Evolutionary conservation across 768 basidiomycete species (phyloP).

Genomic region (Boletus pseudopeckii): DNA sequence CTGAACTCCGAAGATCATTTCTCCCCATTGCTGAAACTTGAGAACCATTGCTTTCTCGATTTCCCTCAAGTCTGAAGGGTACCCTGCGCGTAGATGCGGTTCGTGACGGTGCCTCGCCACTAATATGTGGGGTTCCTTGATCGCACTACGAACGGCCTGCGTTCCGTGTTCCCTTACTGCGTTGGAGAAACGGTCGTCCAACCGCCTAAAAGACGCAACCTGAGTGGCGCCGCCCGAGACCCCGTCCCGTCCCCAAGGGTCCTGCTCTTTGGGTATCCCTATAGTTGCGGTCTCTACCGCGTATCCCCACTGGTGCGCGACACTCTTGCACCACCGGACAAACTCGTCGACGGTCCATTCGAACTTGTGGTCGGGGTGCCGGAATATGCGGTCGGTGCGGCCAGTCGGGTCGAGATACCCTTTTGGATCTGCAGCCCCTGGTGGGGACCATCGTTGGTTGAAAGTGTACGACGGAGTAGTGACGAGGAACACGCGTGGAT

Average conservation of each 20-base stretch:
- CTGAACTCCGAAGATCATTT: slow-evolving; percentile 42
- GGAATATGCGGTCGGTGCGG: slow-evolving; percentile 69
- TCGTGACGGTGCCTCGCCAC: slow-evolving; percentile 47
- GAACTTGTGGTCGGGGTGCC: slow-evolving; percentile 84
- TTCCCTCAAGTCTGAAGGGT: slow-evolving; percentile 40
- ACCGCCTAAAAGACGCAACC: slow-evolving; percentile 58
- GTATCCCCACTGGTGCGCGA: slow-evolving; percentile 71
- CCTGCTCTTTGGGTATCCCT: slow-evolving; percentile 55
- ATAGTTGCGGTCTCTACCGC: slow-evolving; percentile 55
- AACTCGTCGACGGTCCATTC: slow-evolving; percentile 87
- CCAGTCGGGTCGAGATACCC: slow-evolving; percentile 74
- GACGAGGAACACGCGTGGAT: slow-evolving; percentile 66
- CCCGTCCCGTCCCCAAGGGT: slow-evolving; percentile 71
- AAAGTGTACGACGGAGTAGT: slow-evolving; percentile 87
- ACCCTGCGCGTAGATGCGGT: slow-evolving; percentile 46
- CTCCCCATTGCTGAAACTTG: slow-evolving; percentile 54
- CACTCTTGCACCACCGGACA: slow-evolving; percentile 50
- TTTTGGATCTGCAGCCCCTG: slow-evolving; percentile 39
- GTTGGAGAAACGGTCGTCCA: slow-evolving; percentile 36
- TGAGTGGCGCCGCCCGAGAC: slow-evolving; percentile 64
- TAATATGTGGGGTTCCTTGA: slow-evolving; percentile 41
- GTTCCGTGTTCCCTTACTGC: slow-evolving; percentile 25
- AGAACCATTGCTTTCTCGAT: slow-evolving; percentile 49
- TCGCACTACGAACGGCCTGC: slow-evolving; percentile 4
- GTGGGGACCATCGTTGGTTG: slow-evolving; percentile 70